Evolutionary conservation across 495 filamentous ascomycete species (phyloP).

Genomic region (Xylaria acuta): DNA sequence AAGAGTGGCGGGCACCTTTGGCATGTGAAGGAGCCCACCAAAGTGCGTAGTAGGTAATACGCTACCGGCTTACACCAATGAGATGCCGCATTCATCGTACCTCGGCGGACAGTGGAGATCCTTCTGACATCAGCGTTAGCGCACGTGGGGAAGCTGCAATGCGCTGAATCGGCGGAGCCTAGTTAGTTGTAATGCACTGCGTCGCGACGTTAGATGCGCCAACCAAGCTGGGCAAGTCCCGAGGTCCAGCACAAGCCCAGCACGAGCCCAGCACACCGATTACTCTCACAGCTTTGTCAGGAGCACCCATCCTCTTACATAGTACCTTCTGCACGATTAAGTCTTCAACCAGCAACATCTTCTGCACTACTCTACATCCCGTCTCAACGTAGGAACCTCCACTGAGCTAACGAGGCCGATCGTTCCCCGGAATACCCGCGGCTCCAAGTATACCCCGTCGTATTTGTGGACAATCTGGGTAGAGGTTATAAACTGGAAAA

Average conservation of each 20-base stretch:
- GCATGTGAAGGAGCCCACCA: slow-evolving; percentile 25
- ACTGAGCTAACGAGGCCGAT: background rate
- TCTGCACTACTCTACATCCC: background rate
- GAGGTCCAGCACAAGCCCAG: slow-evolving; percentile 28
- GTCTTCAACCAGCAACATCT: background rate
- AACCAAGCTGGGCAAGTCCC: slow-evolving; percentile 27
- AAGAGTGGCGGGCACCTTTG: background rate
- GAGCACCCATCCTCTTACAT: background rate
- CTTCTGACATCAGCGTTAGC: slow-evolving; percentile 38
- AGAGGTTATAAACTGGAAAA: slow-evolving; percentile 27
- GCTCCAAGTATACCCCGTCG: background rate
- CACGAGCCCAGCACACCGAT: no score
- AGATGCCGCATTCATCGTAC: slow-evolving; percentile 18
- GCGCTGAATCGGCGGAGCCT: slow-evolving; percentile 7
- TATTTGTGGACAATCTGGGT: slow-evolving; percentile 20
- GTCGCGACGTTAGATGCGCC: slow-evolving; percentile 13
- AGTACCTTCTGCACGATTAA: background rate
- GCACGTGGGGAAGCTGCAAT: slow-evolving; percentile 22
- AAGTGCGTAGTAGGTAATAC: background rate
- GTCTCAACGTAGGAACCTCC: background rate
- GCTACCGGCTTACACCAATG: slow-evolving; percentile 22
- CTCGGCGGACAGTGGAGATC: slow-evolving; percentile 34
- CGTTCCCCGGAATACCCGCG: slow-evolving; percentile 18
- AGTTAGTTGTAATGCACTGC: no score
- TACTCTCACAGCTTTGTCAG: slow-evolving; percentile 12